Base-by-base conservation (phyloP, 768 basidiomycete species). In the Kockovaella imperatae region DNA sequence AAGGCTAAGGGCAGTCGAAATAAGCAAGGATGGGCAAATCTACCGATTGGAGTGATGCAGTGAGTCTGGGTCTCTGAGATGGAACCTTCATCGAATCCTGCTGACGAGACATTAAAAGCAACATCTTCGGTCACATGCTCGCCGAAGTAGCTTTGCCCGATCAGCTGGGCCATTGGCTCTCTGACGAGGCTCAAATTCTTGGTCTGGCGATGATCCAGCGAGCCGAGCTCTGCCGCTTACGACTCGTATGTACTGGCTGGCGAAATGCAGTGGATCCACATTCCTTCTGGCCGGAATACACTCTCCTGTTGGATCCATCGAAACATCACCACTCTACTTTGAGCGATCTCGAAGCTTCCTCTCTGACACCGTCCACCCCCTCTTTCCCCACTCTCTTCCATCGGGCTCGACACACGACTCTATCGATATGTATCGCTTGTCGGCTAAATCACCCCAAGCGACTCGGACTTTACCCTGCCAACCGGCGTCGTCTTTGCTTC, bases 21-120 rank as follows among this genome's bases (percentile, higher is more conserved):
- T n/a, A 49, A 35, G 29, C 23, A 18, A 21, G 57, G 57, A n/a
- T 59, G 57, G 57, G 50, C 25, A 15, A 49, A 40, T 17, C 42
- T 59, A 15, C 50, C 53, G 18, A 18, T 42, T 10, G 29, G 48
- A 15, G 26, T 59, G 17, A 25, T 55, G 20, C 43, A 54, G 57
- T 59, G 29, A 59, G 57, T 53, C 28, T 5, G 11, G 14, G 18
- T 38, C 15, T 7, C 3, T 11, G 29, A 30, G n/a, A 2, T 17
- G n/a, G 42, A 25, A 42, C 13, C 40, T 28, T 24, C 13, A 28
- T 42, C 18, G 5, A 25, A 11, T n/a, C n/a, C n/a, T n/a, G 40
- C 39, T 20, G 18, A 40, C 29, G 54, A 52, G 38, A 40, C 35
- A n/a, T 17, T n/a, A 21, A 15, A 5, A 21, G 35, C 21, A 7